Percentiles rank a stretch among this genome's conserved stretches.
These are phyloP conservation scores for Carex pumila DNA, from an alignment of 176 grass and related monocot species.

Conservation along the genomic window DNA sequence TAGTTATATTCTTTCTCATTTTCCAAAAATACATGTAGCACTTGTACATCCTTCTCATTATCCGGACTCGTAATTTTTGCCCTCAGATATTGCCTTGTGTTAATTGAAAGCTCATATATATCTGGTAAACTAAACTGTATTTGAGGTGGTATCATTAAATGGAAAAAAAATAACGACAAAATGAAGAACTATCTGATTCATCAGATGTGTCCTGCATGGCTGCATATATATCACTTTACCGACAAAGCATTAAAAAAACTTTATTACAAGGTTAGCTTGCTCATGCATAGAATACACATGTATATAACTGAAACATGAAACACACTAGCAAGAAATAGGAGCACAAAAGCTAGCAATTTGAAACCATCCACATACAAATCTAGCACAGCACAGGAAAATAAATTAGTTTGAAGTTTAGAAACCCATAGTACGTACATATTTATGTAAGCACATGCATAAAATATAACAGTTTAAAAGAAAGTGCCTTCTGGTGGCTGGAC, in stretches of 20 bases:
- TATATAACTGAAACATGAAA: constrained; percentile 8
- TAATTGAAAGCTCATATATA: background rate
- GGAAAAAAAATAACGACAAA: background rate
- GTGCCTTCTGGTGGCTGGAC: constrained; percentile 38
- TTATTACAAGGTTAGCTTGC: constrained; percentile 7
- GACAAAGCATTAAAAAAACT: background rate
- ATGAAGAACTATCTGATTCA: background rate
- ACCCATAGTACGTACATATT: background rate
- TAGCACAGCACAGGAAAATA: constrained; percentile 6
- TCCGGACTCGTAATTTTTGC: background rate
- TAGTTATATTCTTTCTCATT: constrained; percentile 3
- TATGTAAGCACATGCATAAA: background rate
- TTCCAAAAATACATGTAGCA: background rate
- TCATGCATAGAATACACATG: constrained; percentile 11
- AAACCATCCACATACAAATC: constrained; percentile 1
- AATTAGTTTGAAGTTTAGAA: constrained; percentile 3
- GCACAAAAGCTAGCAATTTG: background rate
- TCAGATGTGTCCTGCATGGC: background rate
- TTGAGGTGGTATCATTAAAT: background rate
- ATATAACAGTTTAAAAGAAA: constrained; percentile 22
- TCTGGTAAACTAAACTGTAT: background rate
- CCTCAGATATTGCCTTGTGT: background rate
- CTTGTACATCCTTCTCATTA: constrained; percentile 2
- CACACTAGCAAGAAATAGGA: constrained; percentile 2
- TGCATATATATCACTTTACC: background rate